phyloP scores from a whole-genome alignment of 805 yeast species.

The Kodamaea kaohsiungensis region DNA sequence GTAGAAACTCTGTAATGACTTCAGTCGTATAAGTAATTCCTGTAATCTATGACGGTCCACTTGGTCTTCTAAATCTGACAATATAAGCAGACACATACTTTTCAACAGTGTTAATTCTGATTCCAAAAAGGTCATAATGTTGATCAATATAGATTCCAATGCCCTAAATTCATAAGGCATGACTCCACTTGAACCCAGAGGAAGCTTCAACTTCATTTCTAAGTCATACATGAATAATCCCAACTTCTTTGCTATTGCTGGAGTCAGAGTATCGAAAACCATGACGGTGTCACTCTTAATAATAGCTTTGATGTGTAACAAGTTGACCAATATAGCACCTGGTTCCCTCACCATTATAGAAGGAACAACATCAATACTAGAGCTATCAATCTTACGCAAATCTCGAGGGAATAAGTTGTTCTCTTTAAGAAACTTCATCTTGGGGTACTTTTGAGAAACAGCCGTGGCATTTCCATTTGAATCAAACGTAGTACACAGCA shows the following conservation, averaged over 20 bases:
- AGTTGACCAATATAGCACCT: conserved; percentile 74
- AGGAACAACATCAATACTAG: conserved; percentile 81
- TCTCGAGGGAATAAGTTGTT: conserved; percentile 85
- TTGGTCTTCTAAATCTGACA: conserved; percentile 73
- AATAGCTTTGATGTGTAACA: conserved; percentile 86
- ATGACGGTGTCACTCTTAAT: conserved; percentile 78
- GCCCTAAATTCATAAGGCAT: conserved; percentile 74
- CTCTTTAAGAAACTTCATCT: conserved; percentile 66
- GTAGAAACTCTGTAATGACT: conserved; percentile 67
- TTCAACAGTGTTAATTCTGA: conserved; percentile 67
- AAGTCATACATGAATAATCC: conserved; percentile 84
- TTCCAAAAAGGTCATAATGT: conserved; percentile 77
- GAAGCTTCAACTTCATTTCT: conserved; percentile 62
- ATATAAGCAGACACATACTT: conserved; percentile 58
- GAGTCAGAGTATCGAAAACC: conserved; percentile 75
- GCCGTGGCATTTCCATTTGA: conserved; percentile 64
- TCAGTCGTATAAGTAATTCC: conserved; percentile 72
- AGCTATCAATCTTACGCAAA: conserved; percentile 76
- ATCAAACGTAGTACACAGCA: conserved; percentile 84
- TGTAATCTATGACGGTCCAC: conserved; percentile 75
- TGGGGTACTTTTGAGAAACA: conserved; percentile 71
- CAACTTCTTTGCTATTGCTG: conserved; percentile 66
- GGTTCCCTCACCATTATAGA: conserved; percentile 76
- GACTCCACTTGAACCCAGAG: conserved; percentile 15
- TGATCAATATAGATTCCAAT: conserved; percentile 76